phyloP scores from a whole-genome alignment of 208 protist species.

The Novymonas esmeraldas region DNA sequence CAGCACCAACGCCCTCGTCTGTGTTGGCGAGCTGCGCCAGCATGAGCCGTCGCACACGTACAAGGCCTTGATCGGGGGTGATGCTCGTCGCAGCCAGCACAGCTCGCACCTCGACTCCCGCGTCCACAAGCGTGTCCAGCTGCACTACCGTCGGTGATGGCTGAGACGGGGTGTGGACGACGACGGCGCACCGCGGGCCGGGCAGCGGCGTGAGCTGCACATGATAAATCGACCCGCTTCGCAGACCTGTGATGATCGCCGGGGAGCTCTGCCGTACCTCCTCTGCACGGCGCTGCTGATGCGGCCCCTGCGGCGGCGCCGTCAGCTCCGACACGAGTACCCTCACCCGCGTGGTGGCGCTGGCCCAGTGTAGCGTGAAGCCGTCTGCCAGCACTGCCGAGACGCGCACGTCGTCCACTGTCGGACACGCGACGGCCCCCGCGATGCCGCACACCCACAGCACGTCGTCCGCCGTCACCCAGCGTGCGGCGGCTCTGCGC shows the following conservation, averaged over 20 bases:
- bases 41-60: constrained; percentile 2
- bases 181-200: not conserved
- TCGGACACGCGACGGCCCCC: constrained; percentile 11
- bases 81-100: constrained; percentile 21
- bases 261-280: constrained; percentile 1
- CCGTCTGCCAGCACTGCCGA: constrained; percentile 6
- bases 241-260: constrained; percentile 4
- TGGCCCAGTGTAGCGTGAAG: constrained; percentile 10
- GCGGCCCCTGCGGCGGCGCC: not conserved
- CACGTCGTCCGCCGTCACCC: constrained; percentile 5
- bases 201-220: constrained; percentile 17
- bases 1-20: not conserved
- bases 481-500: not conserved
- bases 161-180: not conserved
- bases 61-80: not conserved
- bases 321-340: constrained; percentile 13
- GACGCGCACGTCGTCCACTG: constrained; percentile 11
- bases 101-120: not conserved
- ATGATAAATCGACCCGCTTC: constrained; percentile 18
- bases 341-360: constrained; percentile 2
- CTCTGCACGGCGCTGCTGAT: not conserved
- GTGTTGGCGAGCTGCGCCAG: not conserved
- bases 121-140: constrained; percentile 17
- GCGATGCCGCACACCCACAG: constrained; percentile 21
- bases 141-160: not conserved